These are phyloP conservation scores for Metarhizium sp. DNA, from an alignment of 2,329 filamentous ascomycete species.

Conservation along the genomic window DNA sequence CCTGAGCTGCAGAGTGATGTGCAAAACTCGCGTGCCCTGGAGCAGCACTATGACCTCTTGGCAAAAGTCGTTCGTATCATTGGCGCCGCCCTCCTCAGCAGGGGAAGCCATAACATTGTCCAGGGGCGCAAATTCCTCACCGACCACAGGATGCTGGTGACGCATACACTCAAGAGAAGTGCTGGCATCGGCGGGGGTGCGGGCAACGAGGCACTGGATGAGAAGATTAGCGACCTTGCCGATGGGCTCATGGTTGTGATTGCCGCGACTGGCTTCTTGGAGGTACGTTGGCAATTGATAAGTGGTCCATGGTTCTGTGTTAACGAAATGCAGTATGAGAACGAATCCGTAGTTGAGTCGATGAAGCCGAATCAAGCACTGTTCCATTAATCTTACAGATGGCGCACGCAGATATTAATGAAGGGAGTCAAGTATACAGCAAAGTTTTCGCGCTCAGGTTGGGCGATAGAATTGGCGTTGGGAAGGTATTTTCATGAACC, in stretches of 20 bases:
- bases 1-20: constrained; percentile 82
- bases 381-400: constrained; percentile 25
- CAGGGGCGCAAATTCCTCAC: constrained; percentile 73
- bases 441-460: constrained; percentile 1
- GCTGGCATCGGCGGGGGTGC: constrained; percentile 58
- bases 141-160: constrained; percentile 74
- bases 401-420: not conserved
- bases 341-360: constrained; percentile 24
- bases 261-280: constrained; percentile 71
- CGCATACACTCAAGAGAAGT: constrained; percentile 83
- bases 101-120: constrained; percentile 73
- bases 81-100: constrained; percentile 68
- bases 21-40: constrained; percentile 59
- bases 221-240: constrained; percentile 65
- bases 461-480: constrained; percentile 15
- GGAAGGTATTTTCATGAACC: constrained; percentile 1
- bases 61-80: constrained; percentile 74
- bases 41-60: constrained; percentile 77
- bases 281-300: constrained; percentile 47
- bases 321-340: constrained; percentile 29
- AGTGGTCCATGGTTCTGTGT: constrained; percentile 1
- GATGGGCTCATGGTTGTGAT: constrained; percentile 81
- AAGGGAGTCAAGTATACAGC: not conserved
- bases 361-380: constrained; percentile 23
- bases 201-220: constrained; percentile 35